Evolutionary conservation across 495 filamentous ascomycete genomes (phyloP).

Genomic region (Aspergillus campestris): DNA sequence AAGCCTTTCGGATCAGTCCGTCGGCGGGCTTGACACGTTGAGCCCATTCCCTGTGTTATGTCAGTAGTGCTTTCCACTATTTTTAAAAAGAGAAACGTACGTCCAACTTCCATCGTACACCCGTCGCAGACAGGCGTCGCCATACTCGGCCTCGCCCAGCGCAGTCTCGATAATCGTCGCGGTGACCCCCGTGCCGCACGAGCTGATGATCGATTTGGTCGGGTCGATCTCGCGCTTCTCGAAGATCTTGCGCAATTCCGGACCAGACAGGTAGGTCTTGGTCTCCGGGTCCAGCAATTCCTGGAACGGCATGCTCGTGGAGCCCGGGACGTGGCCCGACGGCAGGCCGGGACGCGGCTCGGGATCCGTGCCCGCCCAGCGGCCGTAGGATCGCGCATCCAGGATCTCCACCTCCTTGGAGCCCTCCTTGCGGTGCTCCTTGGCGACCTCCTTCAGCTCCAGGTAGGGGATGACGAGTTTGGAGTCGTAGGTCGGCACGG

Average conservation of each 20-base stretch:
- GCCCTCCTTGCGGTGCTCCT: constrained; percentile 70
- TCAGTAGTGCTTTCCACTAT: constrained; percentile 6
- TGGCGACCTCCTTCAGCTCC: constrained; percentile 66
- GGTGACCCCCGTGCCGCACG: constrained; percentile 90
- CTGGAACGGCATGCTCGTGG: constrained; percentile 73
- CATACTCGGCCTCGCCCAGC: constrained; percentile 67
- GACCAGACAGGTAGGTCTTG: constrained; percentile 66
- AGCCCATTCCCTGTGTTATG: constrained; percentile 59
- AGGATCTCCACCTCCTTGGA: constrained; percentile 76
- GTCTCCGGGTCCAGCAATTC: constrained; percentile 73
- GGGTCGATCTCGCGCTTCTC: constrained; percentile 67
- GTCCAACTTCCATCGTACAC: constrained; percentile 98
- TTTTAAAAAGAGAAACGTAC: constrained; percentile 46
- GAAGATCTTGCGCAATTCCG: constrained; percentile 69
- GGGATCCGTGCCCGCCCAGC: constrained; percentile 75
- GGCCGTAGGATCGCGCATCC: constrained; percentile 72
- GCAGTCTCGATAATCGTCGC: constrained; percentile 90
- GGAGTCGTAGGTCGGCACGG: constrained; percentile 44
- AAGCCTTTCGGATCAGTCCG: constrained; percentile 49
- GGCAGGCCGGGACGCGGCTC: constrained; percentile 83
- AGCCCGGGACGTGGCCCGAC: constrained; percentile 86
- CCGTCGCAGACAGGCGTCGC: constrained; percentile 55
- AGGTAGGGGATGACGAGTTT: constrained; percentile 62
- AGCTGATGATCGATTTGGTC: constrained; percentile 76
- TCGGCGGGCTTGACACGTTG: constrained; percentile 54